phyloP scores from a whole-genome alignment of 306 rosid genomes.

The Cicer chorassanicum region DNA sequence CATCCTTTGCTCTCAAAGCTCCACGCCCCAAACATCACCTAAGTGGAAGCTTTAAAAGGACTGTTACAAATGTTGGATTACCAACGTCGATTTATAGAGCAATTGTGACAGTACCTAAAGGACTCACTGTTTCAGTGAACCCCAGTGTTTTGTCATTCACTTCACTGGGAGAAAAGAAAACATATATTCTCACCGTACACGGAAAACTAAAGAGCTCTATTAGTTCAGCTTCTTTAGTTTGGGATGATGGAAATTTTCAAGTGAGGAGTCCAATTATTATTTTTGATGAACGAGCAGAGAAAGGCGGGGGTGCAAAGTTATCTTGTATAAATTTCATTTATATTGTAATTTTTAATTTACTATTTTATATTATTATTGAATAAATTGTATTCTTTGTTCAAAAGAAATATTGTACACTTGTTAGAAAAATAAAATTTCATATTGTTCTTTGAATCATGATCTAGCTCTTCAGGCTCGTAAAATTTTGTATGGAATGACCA shows the following conservation, averaged over 20 bases:
- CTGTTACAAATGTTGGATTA: neutral
- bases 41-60: neutral
- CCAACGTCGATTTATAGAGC: neutral
- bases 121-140: neutral
- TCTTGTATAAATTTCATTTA: no score
- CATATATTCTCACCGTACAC: neutral
- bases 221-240: neutral
- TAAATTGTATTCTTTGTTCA: no score
- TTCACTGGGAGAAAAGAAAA: no score
- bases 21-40: neutral
- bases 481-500: no score
- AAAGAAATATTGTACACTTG: no score
- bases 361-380: no score
- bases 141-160: neutral
- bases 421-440: no score
- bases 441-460: no score
- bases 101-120: neutral
- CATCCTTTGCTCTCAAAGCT: neutral
- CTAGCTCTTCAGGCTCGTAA: no score
- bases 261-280: neutral
- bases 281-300: neutral
- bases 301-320: neutral
- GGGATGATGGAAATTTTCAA: neutral
- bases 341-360: no score
- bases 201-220: neutral